phyloP scores from a whole-genome alignment of 2,329 filamentous ascomycete genomes.

The Colletotrichum cordylinicola region DNA sequence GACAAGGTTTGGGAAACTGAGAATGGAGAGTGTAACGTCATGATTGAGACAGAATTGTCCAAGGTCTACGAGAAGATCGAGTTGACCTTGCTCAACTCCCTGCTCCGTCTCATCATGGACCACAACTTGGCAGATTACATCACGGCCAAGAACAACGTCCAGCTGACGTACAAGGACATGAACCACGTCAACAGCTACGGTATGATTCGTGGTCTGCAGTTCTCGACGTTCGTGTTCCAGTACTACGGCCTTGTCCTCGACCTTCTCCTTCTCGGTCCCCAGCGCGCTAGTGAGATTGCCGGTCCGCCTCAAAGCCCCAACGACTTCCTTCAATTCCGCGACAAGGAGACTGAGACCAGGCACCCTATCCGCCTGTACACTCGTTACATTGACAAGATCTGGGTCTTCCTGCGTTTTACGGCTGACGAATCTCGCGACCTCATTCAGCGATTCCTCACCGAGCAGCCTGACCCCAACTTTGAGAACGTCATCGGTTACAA shows the following conservation, averaged over 20 bases:
- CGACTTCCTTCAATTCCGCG: slow-evolving; percentile 96
- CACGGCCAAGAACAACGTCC: slow-evolving; percentile 98
- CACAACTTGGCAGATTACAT: slow-evolving; percentile 99
- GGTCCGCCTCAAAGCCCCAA: slow-evolving; percentile 93
- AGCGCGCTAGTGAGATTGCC: slow-evolving; percentile 97
- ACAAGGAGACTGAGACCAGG: slow-evolving; percentile 87
- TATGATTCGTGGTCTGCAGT: slow-evolving; percentile 96
- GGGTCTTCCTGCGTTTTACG: slow-evolving; percentile 94
- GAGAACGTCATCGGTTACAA: slow-evolving; percentile 99
- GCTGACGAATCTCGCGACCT: slow-evolving; percentile 95
- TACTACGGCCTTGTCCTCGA: slow-evolving; percentile 97
- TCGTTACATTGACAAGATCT: slow-evolving; percentile 96
- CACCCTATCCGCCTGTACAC: slow-evolving; percentile 98
- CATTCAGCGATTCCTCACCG: slow-evolving; percentile 96
- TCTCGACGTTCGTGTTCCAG: slow-evolving; percentile 98
- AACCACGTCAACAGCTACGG: slow-evolving; percentile 99
- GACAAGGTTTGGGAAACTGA: slow-evolving; percentile 93
- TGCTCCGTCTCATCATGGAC: slow-evolving; percentile 96
- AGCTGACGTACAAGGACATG: slow-evolving; percentile 99
- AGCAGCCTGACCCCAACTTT: slow-evolving; percentile 98
- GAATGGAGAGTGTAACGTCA: slow-evolving; percentile 96
- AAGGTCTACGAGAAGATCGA: slow-evolving; percentile 99
- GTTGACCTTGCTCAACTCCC: slow-evolving; percentile 89
- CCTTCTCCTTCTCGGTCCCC: slow-evolving; percentile 86
- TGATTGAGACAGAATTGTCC: slow-evolving; percentile 98